phyloP scores from a whole-genome alignment of 1,284 basidiomycete genomes.

The Leucoagaricus sp. region DNA sequence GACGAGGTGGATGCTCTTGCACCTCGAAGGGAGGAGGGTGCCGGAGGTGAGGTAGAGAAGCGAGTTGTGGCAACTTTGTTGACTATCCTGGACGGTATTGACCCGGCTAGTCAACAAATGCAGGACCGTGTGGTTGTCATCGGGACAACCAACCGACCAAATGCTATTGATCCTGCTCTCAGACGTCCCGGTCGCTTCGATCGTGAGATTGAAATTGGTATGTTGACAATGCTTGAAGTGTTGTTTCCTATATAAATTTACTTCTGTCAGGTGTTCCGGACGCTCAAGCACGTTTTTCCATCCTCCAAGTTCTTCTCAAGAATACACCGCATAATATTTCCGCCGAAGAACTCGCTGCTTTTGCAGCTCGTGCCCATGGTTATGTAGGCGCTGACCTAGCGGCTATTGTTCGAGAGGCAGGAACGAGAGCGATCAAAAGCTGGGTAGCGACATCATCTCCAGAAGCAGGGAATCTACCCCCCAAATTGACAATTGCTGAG shows the following conservation, averaged over 20 bases:
- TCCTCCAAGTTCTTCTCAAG: conserved; percentile 80
- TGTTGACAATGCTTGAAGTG: conserved; percentile 16
- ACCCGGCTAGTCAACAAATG: conserved; percentile 48
- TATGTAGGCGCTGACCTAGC: conserved; percentile 97
- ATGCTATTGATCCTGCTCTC: conserved; percentile 95
- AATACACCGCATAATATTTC: conserved; percentile 80
- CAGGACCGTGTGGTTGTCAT: conserved; percentile 84
- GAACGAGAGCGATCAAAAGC: conserved; percentile 88
- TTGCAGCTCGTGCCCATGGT: conserved; percentile 88
- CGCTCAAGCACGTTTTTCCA: conserved; percentile 77
- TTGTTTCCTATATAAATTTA: conserved; percentile 2
- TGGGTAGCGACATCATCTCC: conserved; percentile 49
- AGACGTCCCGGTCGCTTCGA: conserved; percentile 95
- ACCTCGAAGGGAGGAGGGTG: conserved; percentile 85
- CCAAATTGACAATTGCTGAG: conserved; percentile 63
- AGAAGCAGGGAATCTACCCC: conserved; percentile 22
- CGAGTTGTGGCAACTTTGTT: conserved; percentile 94
- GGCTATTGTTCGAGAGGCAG: conserved; percentile 91
- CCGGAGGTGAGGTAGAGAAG: conserved; percentile 92
- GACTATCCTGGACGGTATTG: conserved; percentile 95
- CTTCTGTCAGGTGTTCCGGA: conserved; percentile 79
- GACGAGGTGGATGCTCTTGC: conserved; percentile 98
- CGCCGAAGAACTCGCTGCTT: conserved; percentile 55
- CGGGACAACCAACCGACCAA: conserved; percentile 96
- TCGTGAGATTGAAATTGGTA: conserved; percentile 95